phyloP scores from a whole-genome alignment of 495 filamentous ascomycete species.

The Penicillium malachiteum region DNA sequence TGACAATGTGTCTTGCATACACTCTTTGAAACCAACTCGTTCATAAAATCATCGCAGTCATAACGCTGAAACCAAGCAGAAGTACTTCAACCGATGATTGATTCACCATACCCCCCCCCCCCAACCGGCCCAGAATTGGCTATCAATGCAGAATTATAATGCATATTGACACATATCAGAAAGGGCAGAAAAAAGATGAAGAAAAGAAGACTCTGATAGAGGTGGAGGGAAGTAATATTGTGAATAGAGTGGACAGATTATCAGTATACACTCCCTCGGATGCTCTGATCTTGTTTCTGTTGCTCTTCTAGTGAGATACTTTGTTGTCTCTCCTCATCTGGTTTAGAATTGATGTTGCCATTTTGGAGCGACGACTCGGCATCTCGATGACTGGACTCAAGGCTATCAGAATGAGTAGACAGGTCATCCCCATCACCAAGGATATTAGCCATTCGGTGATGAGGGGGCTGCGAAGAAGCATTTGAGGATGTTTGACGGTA shows the following conservation, averaged over 20 bases:
- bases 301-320: conserved; percentile 25
- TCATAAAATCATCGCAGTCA: conserved; percentile 9
- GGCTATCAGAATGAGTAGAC: conserved; percentile 12
- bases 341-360: background rate
- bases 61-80: conserved; percentile 1
- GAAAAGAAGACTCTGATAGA: background rate
- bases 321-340: conserved; percentile 6
- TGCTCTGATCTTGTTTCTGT: conserved; percentile 36
- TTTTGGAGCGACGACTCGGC: background rate
- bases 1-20: background rate
- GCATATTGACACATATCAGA: background rate
- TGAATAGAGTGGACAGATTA: background rate
- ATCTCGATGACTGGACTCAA: background rate
- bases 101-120: background rate
- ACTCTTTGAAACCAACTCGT: background rate
- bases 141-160: background rate
- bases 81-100: background rate
- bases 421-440: conserved; percentile 33
- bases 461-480: conserved; percentile 28
- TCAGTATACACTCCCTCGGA: conserved; percentile 41
- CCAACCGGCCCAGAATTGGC: background rate
- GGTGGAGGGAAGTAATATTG: background rate
- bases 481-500: conserved; percentile 16
- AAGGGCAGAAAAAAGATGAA: background rate
- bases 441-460: conserved; percentile 44